Evolutionary conservation across 192 early-diverging fungal species (phyloP), one percentile per base, ranked within the genome.

Genomic region (Backusella parvicylindrica): DNA sequence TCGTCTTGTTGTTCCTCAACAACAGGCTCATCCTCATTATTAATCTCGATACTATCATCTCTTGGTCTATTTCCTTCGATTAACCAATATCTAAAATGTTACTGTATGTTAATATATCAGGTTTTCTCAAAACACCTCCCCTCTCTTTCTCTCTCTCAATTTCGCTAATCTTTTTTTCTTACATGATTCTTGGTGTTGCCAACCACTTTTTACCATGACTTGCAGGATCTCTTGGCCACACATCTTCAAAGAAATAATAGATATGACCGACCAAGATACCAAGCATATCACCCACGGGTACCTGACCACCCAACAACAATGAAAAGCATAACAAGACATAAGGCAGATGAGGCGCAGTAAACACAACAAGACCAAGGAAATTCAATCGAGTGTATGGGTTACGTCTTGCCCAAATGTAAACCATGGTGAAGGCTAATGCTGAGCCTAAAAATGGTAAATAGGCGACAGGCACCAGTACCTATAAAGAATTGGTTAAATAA

Each of bases 371-470:
- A 9, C 96, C 96, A 65, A 99, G 81, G 64, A 99, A 95, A 70
- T 89, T 95, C 40, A 99, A 88, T 70, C 90, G 87, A 47, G 96
- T 84, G 70, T 90, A 89, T n/a, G 96, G 93, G 80, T 99, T 98
- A 31, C 94, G 90, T 28, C 97, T 85, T n/a, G 96, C 93, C 98
- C 98, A 99, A 31, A 99, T 86, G 73, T 99, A 99, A 0, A 97
- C 94, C 65, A 99, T 77, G 33, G 93, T 88, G 70, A 94, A 93
- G 0, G 93, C 90, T 13, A 99, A 81, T 32, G 97, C 86, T 16
- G 92, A 86, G 6, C 92, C 93, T 56, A 98, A 79, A 77, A 98
- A 99, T 5, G 90, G 89, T 73, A 95, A 88, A 26, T 88, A 79
- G n/a, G 82, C 82, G 71, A 84, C 79, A 40, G 82, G 81, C 12